Percentiles rank a stretch among this genome's conserved stretches.
phyloP scores from a whole-genome alignment of 2,329 filamentous ascomycete genomes.

The Aspergillus puulaauensis region DNA sequence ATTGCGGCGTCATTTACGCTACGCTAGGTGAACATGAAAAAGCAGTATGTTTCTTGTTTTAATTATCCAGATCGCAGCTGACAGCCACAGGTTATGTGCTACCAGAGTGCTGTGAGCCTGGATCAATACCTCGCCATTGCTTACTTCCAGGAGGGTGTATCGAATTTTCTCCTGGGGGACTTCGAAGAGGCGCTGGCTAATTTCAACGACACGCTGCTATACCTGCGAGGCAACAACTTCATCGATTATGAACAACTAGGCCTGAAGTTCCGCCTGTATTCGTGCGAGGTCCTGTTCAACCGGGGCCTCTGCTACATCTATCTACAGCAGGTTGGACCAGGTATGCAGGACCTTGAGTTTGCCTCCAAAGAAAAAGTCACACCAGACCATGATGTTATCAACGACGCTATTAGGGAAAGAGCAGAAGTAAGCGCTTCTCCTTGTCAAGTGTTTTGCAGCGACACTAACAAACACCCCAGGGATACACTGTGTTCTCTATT shows the following conservation, averaged over 20 bases:
- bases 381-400: conserved; percentile 94
- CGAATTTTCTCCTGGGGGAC: conserved; percentile 94
- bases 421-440: conserved; percentile 67
- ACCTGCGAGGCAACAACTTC: conserved; percentile 91
- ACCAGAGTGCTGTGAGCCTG: conserved; percentile 83
- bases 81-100: conserved; percentile 77
- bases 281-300: conserved; percentile 97
- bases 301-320: conserved; percentile 97
- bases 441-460: not conserved
- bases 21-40: conserved; percentile 94
- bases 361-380: conserved; percentile 96
- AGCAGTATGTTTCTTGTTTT: conserved; percentile 63
- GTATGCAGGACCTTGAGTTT: conserved; percentile 85
- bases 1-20: conserved; percentile 96
- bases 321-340: conserved; percentile 83
- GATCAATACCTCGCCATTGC: conserved; percentile 96
- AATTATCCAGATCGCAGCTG: not conserved
- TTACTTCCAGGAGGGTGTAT: conserved; percentile 98
- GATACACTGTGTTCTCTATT: conserved; percentile 98
- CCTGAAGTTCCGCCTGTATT: conserved; percentile 93
- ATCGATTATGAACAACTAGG: conserved; percentile 98
- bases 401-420: conserved; percentile 90
- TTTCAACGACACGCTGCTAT: conserved; percentile 96
- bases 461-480: conserved; percentile 51
- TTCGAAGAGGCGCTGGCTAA: conserved; percentile 97